A percentile compares a stretch with the other conserved stretches of the same genome.
Evolutionary conservation across 2,329 filamentous ascomycete species (phyloP).

Genomic region (Sphaerulina populicola): DNA sequence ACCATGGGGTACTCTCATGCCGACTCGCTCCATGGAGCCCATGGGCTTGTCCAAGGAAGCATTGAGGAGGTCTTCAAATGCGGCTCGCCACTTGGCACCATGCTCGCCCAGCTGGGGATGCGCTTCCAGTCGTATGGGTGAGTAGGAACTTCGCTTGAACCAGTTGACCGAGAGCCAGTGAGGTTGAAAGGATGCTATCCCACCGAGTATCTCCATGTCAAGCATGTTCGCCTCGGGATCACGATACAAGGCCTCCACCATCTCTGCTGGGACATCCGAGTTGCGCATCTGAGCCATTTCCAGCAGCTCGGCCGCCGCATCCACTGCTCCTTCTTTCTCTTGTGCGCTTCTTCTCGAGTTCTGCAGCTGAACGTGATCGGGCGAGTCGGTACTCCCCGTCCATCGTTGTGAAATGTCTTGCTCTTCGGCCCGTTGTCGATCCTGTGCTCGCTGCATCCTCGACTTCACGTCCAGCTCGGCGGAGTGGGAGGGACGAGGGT

Average conservation of each 20-base stretch:
- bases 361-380: slow-evolving; percentile 20
- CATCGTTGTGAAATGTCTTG: slow-evolving; percentile 24
- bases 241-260: slow-evolving; percentile 25
- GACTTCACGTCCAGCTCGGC: slow-evolving; percentile 29
- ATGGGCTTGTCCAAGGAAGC: slow-evolving; percentile 34
- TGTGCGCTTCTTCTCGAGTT: slow-evolving; percentile 12
- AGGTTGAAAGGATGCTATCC: slow-evolving; percentile 14
- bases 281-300: slow-evolving; percentile 23
- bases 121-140: slow-evolving; percentile 47
- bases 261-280: slow-evolving; percentile 18
- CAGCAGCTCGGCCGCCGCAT: slow-evolving; percentile 21
- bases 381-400: slow-evolving; percentile 21
- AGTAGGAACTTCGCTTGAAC: slow-evolving; percentile 44
- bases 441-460: slow-evolving; percentile 23
- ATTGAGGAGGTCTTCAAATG: slow-evolving; percentile 52
- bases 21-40: slow-evolving; percentile 18
- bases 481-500: slow-evolving; percentile 44
- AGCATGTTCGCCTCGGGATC: slow-evolving; percentile 18
- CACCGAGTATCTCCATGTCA: slow-evolving; percentile 20
- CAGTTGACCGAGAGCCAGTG: slow-evolving; percentile 32
- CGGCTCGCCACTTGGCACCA: slow-evolving; percentile 46
- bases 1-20: slow-evolving; percentile 16
- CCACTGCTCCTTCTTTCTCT: slow-evolving; percentile 17
- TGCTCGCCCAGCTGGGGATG: slow-evolving; percentile 32
- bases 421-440: slow-evolving; percentile 20